Evolutionary conservation across 305 asterid genomes (phyloP).

Genomic region (Solanum hybrid): DNA sequence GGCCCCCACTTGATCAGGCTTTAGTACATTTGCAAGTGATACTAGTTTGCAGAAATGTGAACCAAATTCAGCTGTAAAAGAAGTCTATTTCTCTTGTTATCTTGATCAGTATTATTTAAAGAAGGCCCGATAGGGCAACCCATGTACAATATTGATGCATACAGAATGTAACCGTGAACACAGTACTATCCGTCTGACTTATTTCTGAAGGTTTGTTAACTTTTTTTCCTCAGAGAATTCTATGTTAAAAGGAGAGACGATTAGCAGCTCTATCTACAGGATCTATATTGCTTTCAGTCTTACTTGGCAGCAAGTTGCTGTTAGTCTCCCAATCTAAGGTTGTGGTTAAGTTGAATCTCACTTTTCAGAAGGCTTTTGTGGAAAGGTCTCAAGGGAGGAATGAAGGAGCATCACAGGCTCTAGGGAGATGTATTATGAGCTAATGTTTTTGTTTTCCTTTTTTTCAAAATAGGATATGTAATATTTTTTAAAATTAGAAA

Average conservation of each 20-base stretch:
- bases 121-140: not conserved
- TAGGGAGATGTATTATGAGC: constrained; percentile 1
- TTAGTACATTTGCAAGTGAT: not conserved
- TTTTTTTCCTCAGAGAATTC: not conserved
- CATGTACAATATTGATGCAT: not conserved
- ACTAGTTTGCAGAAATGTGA: not conserved
- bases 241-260: not conserved
- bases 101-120: not conserved
- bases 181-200: too few species aligned
- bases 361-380: not conserved
- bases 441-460: too few species aligned
- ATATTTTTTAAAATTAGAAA: too few species aligned
- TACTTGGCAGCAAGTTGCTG: not conserved
- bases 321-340: not conserved
- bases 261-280: not conserved
- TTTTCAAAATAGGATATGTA: too few species aligned
- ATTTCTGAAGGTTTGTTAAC: not conserved
- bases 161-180: not conserved
- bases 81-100: not conserved
- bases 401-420: not conserved
- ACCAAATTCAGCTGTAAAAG: not conserved
- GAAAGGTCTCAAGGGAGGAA: not conserved
- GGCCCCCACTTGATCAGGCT: not conserved
- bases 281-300: not conserved
- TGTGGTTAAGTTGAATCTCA: not conserved